Percentiles rank a stretch among this genome's conserved stretches.
These are phyloP conservation scores for Hagleromyces aurorensis DNA, from an alignment of 805 yeast species.

Conservation along the genomic window DNA sequence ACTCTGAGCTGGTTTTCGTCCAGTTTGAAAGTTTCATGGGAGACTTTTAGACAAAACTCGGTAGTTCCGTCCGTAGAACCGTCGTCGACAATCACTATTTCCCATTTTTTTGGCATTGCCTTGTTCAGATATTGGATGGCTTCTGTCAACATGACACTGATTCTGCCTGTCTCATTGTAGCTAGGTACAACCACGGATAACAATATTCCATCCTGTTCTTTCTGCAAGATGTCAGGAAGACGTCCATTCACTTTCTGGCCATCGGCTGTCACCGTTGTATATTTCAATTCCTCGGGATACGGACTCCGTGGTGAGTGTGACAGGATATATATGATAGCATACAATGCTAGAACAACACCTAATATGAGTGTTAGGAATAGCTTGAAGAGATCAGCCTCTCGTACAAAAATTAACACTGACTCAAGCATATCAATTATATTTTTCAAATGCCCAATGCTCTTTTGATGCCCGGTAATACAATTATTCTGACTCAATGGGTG, in stretches of 20 bases:
- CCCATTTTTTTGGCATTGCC: constrained; percentile 35
- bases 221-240: constrained; percentile 17
- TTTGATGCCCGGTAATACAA: too few relatives aligned
- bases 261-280: constrained; percentile 39
- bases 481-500: too few relatives aligned
- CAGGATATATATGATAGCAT: constrained; percentile 37
- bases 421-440: too few relatives aligned
- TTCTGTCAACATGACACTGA: constrained; percentile 65
- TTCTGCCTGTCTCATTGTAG: constrained; percentile 73
- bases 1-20: constrained; percentile 60
- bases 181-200: constrained; percentile 88
- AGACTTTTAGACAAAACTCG: constrained; percentile 58
- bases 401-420: too few relatives aligned
- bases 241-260: constrained; percentile 26
- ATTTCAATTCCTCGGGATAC: constrained; percentile 43
- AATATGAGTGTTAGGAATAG: constrained; percentile 8
- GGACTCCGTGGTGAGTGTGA: constrained; percentile 61
- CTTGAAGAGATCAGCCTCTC: constrained; percentile 8
- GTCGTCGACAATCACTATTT: constrained; percentile 84
- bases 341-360: constrained; percentile 24
- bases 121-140: constrained; percentile 45
- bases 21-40: constrained; percentile 37
- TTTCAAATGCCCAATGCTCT: too few relatives aligned
- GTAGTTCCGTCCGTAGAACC: constrained; percentile 81
- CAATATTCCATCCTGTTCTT: constrained; percentile 31